Conservation (phyloP, 208 protist genomes). For the Crithidia expoeki region DNA sequence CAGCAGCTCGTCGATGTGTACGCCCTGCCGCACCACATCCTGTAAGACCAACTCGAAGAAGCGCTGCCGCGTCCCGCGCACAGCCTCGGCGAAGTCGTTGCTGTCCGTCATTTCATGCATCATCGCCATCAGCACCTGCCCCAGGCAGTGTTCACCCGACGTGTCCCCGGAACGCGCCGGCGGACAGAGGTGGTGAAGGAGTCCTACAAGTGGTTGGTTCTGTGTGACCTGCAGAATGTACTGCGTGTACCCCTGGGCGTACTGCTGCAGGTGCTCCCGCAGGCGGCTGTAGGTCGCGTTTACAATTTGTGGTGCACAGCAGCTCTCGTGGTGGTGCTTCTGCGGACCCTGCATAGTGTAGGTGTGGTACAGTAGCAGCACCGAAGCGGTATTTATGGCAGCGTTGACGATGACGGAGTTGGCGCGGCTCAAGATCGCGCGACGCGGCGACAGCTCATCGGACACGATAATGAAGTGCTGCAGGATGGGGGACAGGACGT, state of each 20-base stretch:
- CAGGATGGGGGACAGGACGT: slow-evolving; percentile 76
- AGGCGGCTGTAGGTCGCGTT: slow-evolving; percentile 55
- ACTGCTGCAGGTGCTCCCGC: slow-evolving; percentile 48
- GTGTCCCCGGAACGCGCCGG: slow-evolving; percentile 25
- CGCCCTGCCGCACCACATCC: slow-evolving; percentile 76
- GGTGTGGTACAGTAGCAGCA: slow-evolving; percentile 72
- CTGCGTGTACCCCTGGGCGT: slow-evolving; percentile 47
- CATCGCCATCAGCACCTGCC: slow-evolving; percentile 59
- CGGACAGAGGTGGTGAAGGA: slow-evolving; percentile 46
- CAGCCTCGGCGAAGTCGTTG: slow-evolving; percentile 74
- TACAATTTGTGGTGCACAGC: slow-evolving; percentile 44
- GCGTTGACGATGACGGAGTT: slow-evolving; percentile 84
- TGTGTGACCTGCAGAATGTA: slow-evolving; percentile 40
- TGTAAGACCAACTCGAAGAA: slow-evolving; percentile 79
- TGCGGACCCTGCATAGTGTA: slow-evolving; percentile 33
- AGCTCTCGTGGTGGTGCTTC: slow-evolving; percentile 22
- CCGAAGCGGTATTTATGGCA: slow-evolving; percentile 61
- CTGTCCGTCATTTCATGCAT: slow-evolving; percentile 62
- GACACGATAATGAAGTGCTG: slow-evolving; percentile 89
- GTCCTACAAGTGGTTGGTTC: slow-evolving; percentile 20
- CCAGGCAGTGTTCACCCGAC: slow-evolving; percentile 44
- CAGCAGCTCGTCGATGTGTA: slow-evolving; percentile 76
- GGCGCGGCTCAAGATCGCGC: slow-evolving; percentile 71
- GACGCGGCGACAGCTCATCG: slow-evolving; percentile 54
- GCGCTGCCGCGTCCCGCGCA: slow-evolving; percentile 47